phyloP scores from a whole-genome alignment of 306 rosid genomes.

The Sicyos baderoa region DNA sequence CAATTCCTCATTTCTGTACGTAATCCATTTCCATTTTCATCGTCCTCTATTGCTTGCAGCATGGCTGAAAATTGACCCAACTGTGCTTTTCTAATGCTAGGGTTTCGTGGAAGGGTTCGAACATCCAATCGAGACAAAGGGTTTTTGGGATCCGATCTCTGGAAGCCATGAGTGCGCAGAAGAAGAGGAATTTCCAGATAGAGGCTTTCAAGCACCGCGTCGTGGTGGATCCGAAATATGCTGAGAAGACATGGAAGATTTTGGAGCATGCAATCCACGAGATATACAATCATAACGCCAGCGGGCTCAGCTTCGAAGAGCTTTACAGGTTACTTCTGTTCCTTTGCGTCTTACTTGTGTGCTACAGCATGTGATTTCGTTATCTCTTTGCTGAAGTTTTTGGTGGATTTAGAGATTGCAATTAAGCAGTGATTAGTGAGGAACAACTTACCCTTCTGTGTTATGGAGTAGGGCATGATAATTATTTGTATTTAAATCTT shows the following conservation, averaged over 20 bases:
- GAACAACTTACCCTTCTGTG: constrained; percentile 1
- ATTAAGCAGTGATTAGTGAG: not conserved
- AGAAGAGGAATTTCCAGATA: constrained; percentile 85
- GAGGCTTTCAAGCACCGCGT: constrained; percentile 93
- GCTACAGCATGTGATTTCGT: not conserved
- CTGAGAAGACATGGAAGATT: constrained; percentile 89
- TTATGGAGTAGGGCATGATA: not conserved
- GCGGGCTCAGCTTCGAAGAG: constrained; percentile 95
- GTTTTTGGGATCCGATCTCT: constrained; percentile 18
- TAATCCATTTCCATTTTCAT: not conserved
- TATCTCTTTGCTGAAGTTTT: not conserved
- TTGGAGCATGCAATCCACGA: constrained; percentile 77
- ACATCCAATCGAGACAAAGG: constrained; percentile 9
- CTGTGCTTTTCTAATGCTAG: not conserved
- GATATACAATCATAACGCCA: constrained; percentile 90
- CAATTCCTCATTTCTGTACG: constrained; percentile 7
- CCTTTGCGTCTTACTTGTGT: not conserved
- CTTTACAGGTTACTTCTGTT: constrained; percentile 63
- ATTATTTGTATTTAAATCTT: not conserved
- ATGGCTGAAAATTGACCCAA: not conserved
- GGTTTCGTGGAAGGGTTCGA: not conserved
- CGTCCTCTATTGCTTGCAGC: not conserved
- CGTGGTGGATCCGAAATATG: constrained; percentile 90
- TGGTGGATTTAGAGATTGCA: not conserved
- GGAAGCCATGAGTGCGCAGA: constrained; percentile 77